phyloP scores from a whole-genome alignment of 169 alveolate genomes.

The Theileria annulata region DNA sequence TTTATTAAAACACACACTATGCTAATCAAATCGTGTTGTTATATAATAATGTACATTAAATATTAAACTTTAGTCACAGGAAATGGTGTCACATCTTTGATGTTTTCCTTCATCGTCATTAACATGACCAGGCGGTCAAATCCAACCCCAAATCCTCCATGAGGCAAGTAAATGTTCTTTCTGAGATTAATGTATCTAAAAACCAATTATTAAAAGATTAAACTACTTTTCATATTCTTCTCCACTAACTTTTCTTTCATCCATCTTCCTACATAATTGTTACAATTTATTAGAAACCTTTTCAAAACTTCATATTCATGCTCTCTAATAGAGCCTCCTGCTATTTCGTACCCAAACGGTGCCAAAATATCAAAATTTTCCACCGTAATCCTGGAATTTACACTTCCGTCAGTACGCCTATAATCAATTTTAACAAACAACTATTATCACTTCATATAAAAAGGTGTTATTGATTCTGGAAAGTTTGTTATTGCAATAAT shows the following conservation, averaged over 20 bases:
- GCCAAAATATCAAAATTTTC: slow-evolving; percentile 95
- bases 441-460: slow-evolving; percentile 87
- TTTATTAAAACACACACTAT: neutral
- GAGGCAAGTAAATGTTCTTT: slow-evolving; percentile 95
- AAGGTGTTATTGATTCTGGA: slow-evolving; percentile 89
- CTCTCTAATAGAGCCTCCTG: slow-evolving; percentile 96
- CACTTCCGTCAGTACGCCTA: slow-evolving; percentile 75
- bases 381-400: slow-evolving; percentile 75
- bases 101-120: slow-evolving; percentile 95
- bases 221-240: slow-evolving; percentile 78
- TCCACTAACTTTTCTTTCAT: slow-evolving; percentile 74
- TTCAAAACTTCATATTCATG: slow-evolving; percentile 80
- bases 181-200: slow-evolving; percentile 89
- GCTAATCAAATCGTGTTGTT: neutral
- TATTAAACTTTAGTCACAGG: slow-evolving; percentile 85
- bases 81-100: slow-evolving; percentile 98
- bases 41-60: slow-evolving; percentile 12
- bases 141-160: slow-evolving; percentile 98
- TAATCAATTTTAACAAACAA: neutral
- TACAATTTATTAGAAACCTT: slow-evolving; percentile 16
- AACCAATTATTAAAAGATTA: neutral
- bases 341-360: slow-evolving; percentile 94
- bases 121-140: slow-evolving; percentile 96
- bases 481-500: slow-evolving; percentile 81
- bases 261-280: slow-evolving; percentile 69